phyloP scores from a whole-genome alignment of 106 monocot genomes.

The Cymbidium sinense region DNA sequence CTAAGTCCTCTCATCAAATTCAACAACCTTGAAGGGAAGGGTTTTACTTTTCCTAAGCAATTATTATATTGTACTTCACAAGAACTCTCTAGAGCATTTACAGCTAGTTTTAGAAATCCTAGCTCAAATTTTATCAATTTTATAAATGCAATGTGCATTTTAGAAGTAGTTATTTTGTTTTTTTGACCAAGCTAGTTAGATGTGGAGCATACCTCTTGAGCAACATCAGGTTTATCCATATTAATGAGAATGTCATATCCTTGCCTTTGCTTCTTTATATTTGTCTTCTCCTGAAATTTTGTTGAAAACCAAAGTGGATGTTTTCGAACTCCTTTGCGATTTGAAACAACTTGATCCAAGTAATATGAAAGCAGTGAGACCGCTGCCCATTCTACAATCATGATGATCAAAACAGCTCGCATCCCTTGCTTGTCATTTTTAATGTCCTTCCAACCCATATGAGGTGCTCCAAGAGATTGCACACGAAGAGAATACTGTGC shows the following conservation, averaged over 20 bases:
- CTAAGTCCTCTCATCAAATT: too few relatives aligned
- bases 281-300: not conserved
- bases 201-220: slow-evolving; percentile 25
- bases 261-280: not conserved
- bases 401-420: slow-evolving; percentile 8
- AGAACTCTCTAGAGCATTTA: too few relatives aligned
- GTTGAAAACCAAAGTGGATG: slow-evolving; percentile 19
- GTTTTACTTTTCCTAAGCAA: too few relatives aligned
- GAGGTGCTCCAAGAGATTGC: not conserved
- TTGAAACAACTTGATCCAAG: slow-evolving; percentile 23
- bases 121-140: too few relatives aligned
- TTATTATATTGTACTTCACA: too few relatives aligned
- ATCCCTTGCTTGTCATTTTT: slow-evolving; percentile 16
- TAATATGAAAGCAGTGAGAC: slow-evolving; percentile 15
- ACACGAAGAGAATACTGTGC: slow-evolving; percentile 7
- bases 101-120: too few relatives aligned
- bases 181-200: not conserved
- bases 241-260: slow-evolving; percentile 18
- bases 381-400: slow-evolving; percentile 25
- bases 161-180: not conserved
- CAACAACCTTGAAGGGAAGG: too few relatives aligned
- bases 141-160: not conserved
- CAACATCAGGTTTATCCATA: slow-evolving; percentile 31
- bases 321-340: slow-evolving; percentile 8
- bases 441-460: too few relatives aligned